Evolutionary conservation across 2,329 filamentous ascomycete genomes (phyloP).

Genomic region (Cryphonectria nitschkei): DNA sequence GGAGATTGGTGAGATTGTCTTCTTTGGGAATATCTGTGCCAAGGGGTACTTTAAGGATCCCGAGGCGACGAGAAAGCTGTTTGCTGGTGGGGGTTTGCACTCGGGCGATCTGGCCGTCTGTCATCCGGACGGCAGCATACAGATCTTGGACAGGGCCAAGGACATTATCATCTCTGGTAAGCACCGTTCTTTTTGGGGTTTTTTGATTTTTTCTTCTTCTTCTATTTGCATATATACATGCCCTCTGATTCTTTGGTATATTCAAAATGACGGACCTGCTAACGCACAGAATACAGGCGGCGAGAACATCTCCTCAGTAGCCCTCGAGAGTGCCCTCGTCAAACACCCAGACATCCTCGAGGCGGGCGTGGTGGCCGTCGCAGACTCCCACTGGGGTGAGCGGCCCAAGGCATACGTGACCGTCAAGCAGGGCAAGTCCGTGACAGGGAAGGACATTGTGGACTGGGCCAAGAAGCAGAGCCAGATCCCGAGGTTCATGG

Average conservation of each 20-base stretch:
- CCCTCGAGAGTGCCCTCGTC: slow-evolving; percentile 85
- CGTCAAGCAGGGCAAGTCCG: slow-evolving; percentile 65
- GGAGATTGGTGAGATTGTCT: slow-evolving; percentile 65
- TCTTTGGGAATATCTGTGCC: slow-evolving; percentile 87
- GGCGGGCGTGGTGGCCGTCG: slow-evolving; percentile 85
- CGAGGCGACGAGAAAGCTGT: slow-evolving; percentile 83
- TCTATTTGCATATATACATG: background rate
- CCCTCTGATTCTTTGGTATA: too few species aligned
- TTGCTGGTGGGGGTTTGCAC: slow-evolving; percentile 83
- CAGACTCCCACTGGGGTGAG: slow-evolving; percentile 93
- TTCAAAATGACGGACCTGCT: background rate
- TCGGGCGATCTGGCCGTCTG: slow-evolving; percentile 92
- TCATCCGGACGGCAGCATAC: slow-evolving; percentile 86
- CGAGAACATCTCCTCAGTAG: slow-evolving; percentile 95
- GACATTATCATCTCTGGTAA: slow-evolving; percentile 96
- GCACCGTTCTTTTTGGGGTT: slow-evolving; percentile 32
- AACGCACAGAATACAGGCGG: slow-evolving; percentile 61
- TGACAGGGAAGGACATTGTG: slow-evolving; percentile 66
- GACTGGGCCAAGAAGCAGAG: slow-evolving; percentile 83
- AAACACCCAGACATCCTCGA: slow-evolving; percentile 90
- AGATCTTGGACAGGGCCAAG: slow-evolving; percentile 93
- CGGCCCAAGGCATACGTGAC: slow-evolving; percentile 94
- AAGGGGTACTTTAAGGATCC: slow-evolving; percentile 91
- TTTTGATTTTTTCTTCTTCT: too few species aligned
- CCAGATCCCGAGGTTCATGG: slow-evolving; percentile 90